Base-by-base conservation (phyloP, 129 eudicot genomes). In the Chrysanthemum lavandulifolium region DNA sequence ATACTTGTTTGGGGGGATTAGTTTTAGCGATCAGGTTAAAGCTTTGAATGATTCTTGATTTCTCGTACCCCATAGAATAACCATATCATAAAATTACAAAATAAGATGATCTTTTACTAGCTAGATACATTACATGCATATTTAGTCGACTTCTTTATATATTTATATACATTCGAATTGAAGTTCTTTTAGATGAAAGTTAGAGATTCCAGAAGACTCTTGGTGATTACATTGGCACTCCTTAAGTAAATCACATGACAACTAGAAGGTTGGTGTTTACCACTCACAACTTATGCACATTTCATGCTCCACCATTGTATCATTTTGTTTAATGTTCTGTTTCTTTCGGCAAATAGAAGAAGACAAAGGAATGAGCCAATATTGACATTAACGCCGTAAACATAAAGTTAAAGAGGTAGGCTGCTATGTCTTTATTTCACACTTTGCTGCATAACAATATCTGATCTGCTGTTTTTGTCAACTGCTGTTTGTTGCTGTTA, bases 191-290 rank as follows among this genome's bases (percentile, higher is more conserved):
- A 51, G n/a, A 27, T 18, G 50, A 69, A 69, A 6, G 61, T 16
- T 69, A 10, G n/a, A 54, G 31, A 54, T 53, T 61, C 31, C 31
- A 33, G 18, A 73, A 52, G 55, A 53, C 40, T 71, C 7, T 57
- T 13, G 23, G 15, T 63, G 76, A 72, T 60, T 47, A 23, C 68
- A n/a, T 15, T 51, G 16, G 25, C 53, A 51, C 73, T 19, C 16
- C 50, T 25, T 25, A 71, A 65, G 79, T 43, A 65, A 54, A 74
- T 29, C 54, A 9, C 29, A 40, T 75, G 73, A 75, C 79, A 75
- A 67, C 47, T 67, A 73, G 67, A 66, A 75, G 73, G 79, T 75
- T 75, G 67, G 66, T 67, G 73, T 75, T 55, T 66, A 56, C 60
- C 79, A 76, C 58, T 65, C 16, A 75, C 43, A 55, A 19, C 23